Evolutionary conservation across 2,329 filamentous ascomycete genomes (phyloP).

Genomic region (Fusarium papillatum): DNA sequence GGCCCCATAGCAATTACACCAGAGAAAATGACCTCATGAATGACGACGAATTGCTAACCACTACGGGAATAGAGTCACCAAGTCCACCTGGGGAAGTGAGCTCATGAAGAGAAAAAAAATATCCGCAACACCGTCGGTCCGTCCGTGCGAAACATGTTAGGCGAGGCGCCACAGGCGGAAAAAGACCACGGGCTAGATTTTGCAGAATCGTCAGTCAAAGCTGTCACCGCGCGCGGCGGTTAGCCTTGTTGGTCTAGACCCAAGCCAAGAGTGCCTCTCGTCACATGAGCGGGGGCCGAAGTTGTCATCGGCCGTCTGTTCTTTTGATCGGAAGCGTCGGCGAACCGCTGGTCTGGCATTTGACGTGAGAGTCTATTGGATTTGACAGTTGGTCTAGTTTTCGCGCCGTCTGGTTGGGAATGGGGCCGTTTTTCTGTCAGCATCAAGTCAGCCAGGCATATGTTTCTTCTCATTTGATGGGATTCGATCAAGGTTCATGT

Average conservation of each 20-base stretch:
- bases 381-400: background rate
- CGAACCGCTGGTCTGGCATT: background rate
- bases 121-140: background rate
- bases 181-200: background rate
- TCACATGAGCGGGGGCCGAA: background rate
- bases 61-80: background rate
- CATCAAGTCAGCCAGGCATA: background rate
- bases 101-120: background rate
- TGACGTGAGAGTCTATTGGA: background rate
- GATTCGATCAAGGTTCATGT: background rate
- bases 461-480: background rate
- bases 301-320: background rate
- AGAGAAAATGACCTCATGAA: background rate
- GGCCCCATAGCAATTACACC: background rate
- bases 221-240: background rate
- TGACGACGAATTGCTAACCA: background rate
- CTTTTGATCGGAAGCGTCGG: background rate
- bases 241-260: background rate
- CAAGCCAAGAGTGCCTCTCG: background rate
- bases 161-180: background rate
- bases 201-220: background rate
- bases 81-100: background rate
- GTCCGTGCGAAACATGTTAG: background rate
- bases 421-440: background rate
- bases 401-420: background rate